Base-by-base conservation (phyloP, 202 grass and related monocot species). In the Miscanthus sacchariflorus region DNA sequence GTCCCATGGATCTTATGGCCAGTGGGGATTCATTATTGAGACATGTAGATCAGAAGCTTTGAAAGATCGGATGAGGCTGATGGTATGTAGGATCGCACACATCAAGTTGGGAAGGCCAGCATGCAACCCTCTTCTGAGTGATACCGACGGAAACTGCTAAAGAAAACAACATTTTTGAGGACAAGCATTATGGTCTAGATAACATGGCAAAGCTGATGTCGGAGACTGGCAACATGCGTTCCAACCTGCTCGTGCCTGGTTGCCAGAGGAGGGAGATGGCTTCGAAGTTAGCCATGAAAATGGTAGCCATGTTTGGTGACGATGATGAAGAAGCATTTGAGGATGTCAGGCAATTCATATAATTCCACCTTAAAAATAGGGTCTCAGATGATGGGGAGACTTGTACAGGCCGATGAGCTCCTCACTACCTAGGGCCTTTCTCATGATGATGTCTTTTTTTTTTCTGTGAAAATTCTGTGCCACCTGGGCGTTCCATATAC, bases 181-280 rank as follows among this genome's bases (percentile, higher is more conserved):
- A 93, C 52, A 85, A 86, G 35, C 89, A 95, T 19, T 91, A 95
- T 86, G 94, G 96, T 7, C 58, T 96, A 74, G 96, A 96, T 89
- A 91, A 90, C 84, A 86, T 95, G 70, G 89, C 96, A 82, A 80
- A 84, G 72, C 25, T 99, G 75, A 93, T 95, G 93, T 95, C 90
- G 78, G 97, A 99, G 84, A 91, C 96, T 66, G 94, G 91, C 49
- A 99, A 95, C 67, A 77, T 93, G 86, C 81, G 94, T 21, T 89
- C 88, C 77, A 99, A 99, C 78, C 61, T 99, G 79, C 81, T 99
- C 11, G 88, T 99, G 88, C 94, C 92, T 33, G 92, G 96, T 82
- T 96, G 95, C 81, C 92, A 96, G 54, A 95, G 96, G 83, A 91
- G 88, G 84, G 89, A 99, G 78, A 96, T 95, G 94, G 89, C 94